Evolutionary conservation across 2,329 filamentous ascomycete species (phyloP).

Genomic region (Teratosphaeria viscida): DNA sequence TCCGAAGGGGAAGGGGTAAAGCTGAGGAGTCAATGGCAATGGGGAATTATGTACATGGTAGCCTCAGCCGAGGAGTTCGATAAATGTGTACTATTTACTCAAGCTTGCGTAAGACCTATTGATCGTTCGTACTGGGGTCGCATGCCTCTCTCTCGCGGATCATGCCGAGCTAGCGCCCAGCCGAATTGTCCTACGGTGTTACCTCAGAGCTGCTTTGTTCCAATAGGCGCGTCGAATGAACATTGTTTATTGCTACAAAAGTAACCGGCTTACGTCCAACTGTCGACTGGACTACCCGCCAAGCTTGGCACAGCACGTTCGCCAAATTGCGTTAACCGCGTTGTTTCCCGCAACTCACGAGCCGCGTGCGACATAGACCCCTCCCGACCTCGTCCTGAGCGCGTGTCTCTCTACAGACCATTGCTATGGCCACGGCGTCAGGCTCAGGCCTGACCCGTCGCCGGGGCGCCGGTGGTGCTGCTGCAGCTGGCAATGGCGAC

Average conservation of each 20-base stretch:
- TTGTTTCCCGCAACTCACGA: not conserved
- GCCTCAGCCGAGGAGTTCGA: conserved; percentile 12
- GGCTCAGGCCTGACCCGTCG: conserved; percentile 65
- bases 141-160: not conserved
- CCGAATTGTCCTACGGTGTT: no score
- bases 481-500: conserved; percentile 43
- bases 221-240: not conserved
- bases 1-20: conserved; percentile 5
- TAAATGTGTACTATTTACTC: conserved; percentile 23
- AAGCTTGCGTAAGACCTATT: not conserved
- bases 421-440: conserved; percentile 53
- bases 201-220: not conserved
- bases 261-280: not conserved
- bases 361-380: not conserved
- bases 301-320: not conserved
- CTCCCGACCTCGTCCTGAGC: not conserved
- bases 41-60: conserved; percentile 19
- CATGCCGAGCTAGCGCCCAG: not conserved
- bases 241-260: not conserved
- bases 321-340: not conserved
- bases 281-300: not conserved
- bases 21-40: conserved; percentile 6
- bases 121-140: not conserved
- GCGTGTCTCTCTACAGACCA: not conserved
- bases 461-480: conserved; percentile 52